Evolutionary conservation across 177 flowering plant species (phyloP).

Genomic region (Vitis hybrid): DNA sequence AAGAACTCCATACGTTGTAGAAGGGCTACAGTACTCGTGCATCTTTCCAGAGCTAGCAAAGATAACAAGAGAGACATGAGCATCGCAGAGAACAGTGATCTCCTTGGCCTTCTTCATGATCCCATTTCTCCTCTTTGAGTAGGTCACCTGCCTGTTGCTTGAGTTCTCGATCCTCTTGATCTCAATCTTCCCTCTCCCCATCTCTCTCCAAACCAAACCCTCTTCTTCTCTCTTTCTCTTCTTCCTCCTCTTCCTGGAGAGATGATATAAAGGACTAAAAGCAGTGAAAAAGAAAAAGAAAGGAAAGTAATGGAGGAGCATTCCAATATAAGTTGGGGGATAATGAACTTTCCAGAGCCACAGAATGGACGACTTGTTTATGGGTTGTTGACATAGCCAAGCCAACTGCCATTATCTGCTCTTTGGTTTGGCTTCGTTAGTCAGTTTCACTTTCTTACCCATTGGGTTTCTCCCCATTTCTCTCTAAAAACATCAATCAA

Average conservation of each 20-base stretch:
- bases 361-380: constrained; percentile 21
- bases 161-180: constrained; percentile 76
- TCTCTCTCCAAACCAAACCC: constrained; percentile 8
- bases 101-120: constrained; percentile 69
- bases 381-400: constrained; percentile 24
- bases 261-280: not conserved
- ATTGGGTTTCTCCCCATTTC: constrained; percentile 18
- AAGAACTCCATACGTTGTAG: constrained; percentile 34
- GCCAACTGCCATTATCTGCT: constrained; percentile 14
- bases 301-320: constrained; percentile 11
- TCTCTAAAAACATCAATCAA: not conserved
- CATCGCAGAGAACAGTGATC: constrained; percentile 68
- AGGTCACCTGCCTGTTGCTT: constrained; percentile 71
- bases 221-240: constrained; percentile 2
- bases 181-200: constrained; percentile 84
- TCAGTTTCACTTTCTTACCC: constrained; percentile 26
- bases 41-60: constrained; percentile 58
- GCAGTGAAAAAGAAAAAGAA: not conserved
- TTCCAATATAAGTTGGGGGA: constrained; percentile 23
- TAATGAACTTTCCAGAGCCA: constrained; percentile 22
- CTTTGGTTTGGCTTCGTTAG: constrained; percentile 16
- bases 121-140: constrained; percentile 66
- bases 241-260: constrained; percentile 1
- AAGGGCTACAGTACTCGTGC: constrained; percentile 48
- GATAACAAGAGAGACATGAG: constrained; percentile 61